Evolutionary conservation across 2,329 filamentous ascomycete genomes (phyloP).

Genomic region (Tolypocladium amazonense): DNA sequence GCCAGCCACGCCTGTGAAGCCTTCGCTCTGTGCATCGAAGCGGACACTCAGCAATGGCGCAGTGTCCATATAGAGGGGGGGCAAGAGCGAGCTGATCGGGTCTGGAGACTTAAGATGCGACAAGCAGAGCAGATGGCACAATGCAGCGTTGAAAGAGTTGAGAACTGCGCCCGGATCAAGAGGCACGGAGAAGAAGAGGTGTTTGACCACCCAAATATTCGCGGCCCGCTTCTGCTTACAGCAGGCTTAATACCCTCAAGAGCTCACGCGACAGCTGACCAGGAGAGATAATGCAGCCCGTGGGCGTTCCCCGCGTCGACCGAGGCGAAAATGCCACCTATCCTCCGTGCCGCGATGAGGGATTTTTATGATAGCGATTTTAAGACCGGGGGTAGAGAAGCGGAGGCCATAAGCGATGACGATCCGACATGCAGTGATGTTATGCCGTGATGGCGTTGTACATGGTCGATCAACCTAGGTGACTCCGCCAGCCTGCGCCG

Average conservation of each 20-base stretch:
- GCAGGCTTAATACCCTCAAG: background rate
- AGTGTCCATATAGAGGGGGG: slow-evolving; percentile 1
- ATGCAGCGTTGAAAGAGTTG: background rate
- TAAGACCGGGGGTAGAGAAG: background rate
- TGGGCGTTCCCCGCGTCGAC: background rate
- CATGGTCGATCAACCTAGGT: background rate
- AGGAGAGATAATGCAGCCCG: background rate
- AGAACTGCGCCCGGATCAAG: background rate
- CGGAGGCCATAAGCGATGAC: background rate
- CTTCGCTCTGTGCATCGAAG: background rate
- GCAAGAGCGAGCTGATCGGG: background rate
- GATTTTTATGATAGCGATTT: background rate
- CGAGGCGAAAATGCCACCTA: background rate
- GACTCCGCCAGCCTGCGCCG: background rate
- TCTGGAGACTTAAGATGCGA: background rate
- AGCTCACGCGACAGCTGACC: background rate
- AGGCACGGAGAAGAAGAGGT: background rate
- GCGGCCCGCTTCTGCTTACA: background rate
- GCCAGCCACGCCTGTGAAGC: background rate
- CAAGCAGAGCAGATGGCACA: background rate
- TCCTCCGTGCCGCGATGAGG: background rate
- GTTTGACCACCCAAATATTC: background rate
- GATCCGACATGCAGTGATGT: background rate
- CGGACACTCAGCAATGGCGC: background rate
- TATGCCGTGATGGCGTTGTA: background rate